Percentiles rank a stretch among this genome's conserved stretches.
Evolutionary conservation across 768 basidiomycete species (phyloP).

Genomic region (Nevesoporus exiguus): DNA sequence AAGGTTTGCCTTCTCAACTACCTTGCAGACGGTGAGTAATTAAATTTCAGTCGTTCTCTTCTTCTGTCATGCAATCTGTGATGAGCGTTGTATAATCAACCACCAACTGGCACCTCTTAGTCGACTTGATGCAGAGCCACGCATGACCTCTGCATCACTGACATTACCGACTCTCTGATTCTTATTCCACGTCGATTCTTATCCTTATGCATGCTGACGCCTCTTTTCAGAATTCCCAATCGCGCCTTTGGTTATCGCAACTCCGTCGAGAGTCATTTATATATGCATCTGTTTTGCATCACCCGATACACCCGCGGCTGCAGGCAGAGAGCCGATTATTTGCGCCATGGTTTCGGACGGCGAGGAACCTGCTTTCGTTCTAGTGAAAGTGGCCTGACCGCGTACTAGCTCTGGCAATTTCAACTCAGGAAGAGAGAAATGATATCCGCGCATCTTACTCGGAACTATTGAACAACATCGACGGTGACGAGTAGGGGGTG

Average conservation of each 20-base stretch:
- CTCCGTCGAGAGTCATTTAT: not conserved
- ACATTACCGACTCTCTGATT: slow-evolving; percentile 70
- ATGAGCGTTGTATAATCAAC: slow-evolving; percentile 80
- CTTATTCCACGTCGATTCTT: not conserved
- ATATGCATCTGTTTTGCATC: not conserved
- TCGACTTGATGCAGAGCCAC: slow-evolving; percentile 57
- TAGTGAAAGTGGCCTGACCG: slow-evolving; percentile 34
- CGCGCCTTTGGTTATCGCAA: not conserved
- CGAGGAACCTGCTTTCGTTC: slow-evolving; percentile 30
- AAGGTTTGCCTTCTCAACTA: not conserved
- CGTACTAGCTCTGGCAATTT: slow-evolving; percentile 66
- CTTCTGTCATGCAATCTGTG: slow-evolving; percentile 33
- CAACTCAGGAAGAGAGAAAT: slow-evolving; percentile 46
- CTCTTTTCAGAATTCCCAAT: not conserved
- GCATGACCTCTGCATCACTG: slow-evolving; percentile 55
- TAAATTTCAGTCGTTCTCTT: not conserved
- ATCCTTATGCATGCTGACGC: slow-evolving; percentile 16
- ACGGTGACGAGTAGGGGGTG: slow-evolving; percentile 52
- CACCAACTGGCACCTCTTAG: slow-evolving; percentile 87
- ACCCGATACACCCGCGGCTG: slow-evolving; percentile 24
- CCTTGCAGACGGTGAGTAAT: slow-evolving; percentile 14
- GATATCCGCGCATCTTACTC: slow-evolving; percentile 55
- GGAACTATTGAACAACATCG: slow-evolving; percentile 61
- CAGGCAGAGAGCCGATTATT: slow-evolving; percentile 54
- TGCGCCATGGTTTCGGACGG: slow-evolving; percentile 41